A percentile compares a stretch with the other conserved stretches of the same genome.
Evolutionary conservation across 192 early-diverging fungal genomes (phyloP).

Genomic region (Oehlia diaphana): DNA sequence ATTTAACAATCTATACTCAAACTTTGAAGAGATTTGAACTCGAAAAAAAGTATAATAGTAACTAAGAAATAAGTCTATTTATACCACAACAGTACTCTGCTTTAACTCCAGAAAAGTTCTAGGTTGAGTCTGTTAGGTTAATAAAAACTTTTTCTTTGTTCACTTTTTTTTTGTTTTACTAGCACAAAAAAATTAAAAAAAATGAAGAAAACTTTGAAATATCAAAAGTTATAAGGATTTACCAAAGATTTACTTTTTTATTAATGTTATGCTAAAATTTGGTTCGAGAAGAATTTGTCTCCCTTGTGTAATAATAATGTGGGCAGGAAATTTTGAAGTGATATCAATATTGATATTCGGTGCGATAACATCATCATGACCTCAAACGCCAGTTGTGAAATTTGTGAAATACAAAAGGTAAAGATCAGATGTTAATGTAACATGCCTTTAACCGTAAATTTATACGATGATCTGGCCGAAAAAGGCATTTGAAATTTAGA

Average conservation of each 20-base stretch:
- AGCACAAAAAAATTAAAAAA: no score
- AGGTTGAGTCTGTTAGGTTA: no score
- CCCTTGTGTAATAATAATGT: not conserved
- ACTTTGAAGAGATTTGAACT: not conserved
- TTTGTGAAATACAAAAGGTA: not conserved
- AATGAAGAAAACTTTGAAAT: no score
- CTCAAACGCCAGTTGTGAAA: not conserved
- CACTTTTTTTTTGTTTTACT: no score
- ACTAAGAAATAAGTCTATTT: no score
- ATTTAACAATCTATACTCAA: not conserved
- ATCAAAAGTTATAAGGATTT: no score
- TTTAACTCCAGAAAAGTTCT: no score
- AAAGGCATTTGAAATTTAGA: not conserved
- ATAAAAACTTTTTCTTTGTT: no score
- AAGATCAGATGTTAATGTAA: not conserved
- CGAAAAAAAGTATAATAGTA: not conserved
- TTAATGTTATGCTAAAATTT: no score
- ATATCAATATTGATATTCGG: no score
- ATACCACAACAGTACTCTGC: no score
- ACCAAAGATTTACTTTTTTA: no score
- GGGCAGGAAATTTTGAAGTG: not conserved
- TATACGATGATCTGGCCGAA: not conserved
- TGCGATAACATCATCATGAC: not conserved
- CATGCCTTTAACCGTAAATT: not conserved
- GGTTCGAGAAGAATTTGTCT: not conserved